Base-by-base conservation (phyloP, 805 yeast genomes). In the Cyberlindnera americana region DNA sequence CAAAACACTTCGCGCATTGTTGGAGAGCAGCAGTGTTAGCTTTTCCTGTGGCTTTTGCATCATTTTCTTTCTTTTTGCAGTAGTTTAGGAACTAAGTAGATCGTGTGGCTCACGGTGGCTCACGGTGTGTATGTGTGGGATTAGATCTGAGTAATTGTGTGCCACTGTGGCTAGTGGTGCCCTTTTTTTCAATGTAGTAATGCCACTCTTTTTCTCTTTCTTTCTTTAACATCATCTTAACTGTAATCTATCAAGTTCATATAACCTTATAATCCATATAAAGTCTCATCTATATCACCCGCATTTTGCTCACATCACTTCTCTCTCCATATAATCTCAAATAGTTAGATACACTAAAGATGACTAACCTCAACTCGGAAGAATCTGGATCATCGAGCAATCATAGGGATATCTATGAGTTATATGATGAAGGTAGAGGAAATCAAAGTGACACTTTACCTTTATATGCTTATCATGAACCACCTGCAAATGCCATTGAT, bases 341-440 rank as follows among this genome's bases (percentile, higher is more conserved):
- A 6, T 21, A 21, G 23, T 7, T 7, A 21, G 10, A 21, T 21
- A 5, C 23, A 14, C 17, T n/a, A 21, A 17, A 9, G n/a, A 41
- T 41, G 40, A 25, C 29, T 5, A 22, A 29, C 30, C 19, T 23
- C 9, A 19, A 14, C 3, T 7, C 24, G 3, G 40, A 32, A 28
- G 36, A 37, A 33, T 30, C 35, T 12, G 37, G 35, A 4, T 35
- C 43, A 21, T 41, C 40, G 14, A 36, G 39, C 33, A 37, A 33
- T 23, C 37, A 32, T 19, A 29, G 25, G 13, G 45, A 41, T 19
- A 36, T 38, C 32, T 40, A 47, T 16, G 47, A 44, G 28, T 40
- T 47, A 12, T 47, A 47, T 25, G 47, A 44, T n/a, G 43, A 33
- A 11, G 48, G 44, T 26, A 37, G 38, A 17, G 40, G 32, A 9